Conservation (phyloP, 1,284 basidiomycete species). For the Pseudozyma thailandica region DNA sequence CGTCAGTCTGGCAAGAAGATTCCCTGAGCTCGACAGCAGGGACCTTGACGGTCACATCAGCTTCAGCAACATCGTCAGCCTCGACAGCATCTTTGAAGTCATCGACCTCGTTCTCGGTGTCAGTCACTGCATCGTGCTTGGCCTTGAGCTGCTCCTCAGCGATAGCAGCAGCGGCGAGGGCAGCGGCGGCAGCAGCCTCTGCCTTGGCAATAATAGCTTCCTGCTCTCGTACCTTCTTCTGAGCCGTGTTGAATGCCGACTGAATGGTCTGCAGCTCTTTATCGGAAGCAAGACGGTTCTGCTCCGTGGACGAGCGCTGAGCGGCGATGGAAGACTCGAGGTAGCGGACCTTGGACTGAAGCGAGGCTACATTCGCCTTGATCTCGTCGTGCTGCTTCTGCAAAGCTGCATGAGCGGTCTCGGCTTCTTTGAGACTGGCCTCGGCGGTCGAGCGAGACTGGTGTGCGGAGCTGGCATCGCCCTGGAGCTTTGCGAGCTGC, state of each 20-base stretch:
- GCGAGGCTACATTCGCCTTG: constrained; percentile 36
- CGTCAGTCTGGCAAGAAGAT: constrained; percentile 54
- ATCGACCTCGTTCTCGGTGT: constrained; percentile 47
- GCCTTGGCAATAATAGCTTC: constrained; percentile 37
- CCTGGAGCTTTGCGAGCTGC: constrained; percentile 11
- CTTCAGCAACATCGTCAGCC: constrained; percentile 3
- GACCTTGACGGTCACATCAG: constrained; percentile 5
- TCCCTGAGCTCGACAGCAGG: constrained; percentile 47
- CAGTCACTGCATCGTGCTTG: constrained; percentile 33
- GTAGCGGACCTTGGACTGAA: constrained; percentile 49
- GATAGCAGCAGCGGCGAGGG: constrained; percentile 35
- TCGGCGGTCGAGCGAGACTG: constrained; percentile 25
- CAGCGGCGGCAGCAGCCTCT: constrained; percentile 43
- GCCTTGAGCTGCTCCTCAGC: constrained; percentile 37
- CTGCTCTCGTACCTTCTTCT: constrained; percentile 47
- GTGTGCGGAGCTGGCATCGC: constrained; percentile 7
- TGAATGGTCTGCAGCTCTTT: constrained; percentile 51
- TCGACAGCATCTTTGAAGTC: constrained; percentile 46
- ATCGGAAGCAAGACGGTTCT: constrained; percentile 45
- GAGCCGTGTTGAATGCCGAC: constrained; percentile 46
- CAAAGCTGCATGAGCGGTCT: constrained; percentile 23
- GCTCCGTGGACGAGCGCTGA: constrained; percentile 46
- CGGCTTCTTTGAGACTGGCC: constrained; percentile 22
- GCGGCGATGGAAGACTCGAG: constrained; percentile 46
- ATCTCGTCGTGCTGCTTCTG: constrained; percentile 45